phyloP scores from a whole-genome alignment of 1,139 yeast genomes.

The Taphrina deformans region DNA sequence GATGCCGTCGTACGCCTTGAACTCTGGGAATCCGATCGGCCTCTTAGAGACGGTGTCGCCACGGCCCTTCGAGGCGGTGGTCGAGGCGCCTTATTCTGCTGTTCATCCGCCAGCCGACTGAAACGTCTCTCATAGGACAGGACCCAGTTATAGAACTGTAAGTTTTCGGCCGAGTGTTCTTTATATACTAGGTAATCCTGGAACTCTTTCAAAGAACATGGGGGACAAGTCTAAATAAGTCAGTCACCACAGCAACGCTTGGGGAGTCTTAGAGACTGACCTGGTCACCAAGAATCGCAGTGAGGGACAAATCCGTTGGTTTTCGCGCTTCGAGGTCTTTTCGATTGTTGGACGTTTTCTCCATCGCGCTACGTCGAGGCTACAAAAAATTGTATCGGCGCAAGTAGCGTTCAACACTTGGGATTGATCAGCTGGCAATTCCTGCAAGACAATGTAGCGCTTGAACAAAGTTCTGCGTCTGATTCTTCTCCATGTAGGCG shows the following conservation, averaged over 20 bases:
- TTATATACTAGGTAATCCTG: conserved; percentile 32
- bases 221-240: conserved; percentile 23
- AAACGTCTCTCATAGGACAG: conserved; percentile 23
- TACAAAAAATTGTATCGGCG: no score
- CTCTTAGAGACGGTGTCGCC: conserved; percentile 25
- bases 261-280: neutral
- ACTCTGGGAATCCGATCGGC: conserved; percentile 18
- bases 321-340: conserved; percentile 2
- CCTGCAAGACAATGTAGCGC: neutral
- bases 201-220: conserved; percentile 31
- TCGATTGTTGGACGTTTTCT: neutral
- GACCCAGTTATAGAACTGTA: conserved; percentile 32
- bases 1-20: conserved; percentile 11
- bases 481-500: no score
- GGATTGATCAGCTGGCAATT: neutral
- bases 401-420: no score
- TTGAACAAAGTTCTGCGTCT: no score
- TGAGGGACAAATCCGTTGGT: conserved; percentile 18
- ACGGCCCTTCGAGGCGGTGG: conserved; percentile 20
- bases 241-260: neutral
- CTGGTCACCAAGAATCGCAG: conserved; percentile 31
- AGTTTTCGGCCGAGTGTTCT: conserved; percentile 31
- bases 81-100: conserved; percentile 10
- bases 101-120: conserved; percentile 10
- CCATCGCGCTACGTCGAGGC: neutral